Base-by-base conservation (phyloP, 2,329 filamentous ascomycete genomes). In the Lachnellula hyalina region DNA sequence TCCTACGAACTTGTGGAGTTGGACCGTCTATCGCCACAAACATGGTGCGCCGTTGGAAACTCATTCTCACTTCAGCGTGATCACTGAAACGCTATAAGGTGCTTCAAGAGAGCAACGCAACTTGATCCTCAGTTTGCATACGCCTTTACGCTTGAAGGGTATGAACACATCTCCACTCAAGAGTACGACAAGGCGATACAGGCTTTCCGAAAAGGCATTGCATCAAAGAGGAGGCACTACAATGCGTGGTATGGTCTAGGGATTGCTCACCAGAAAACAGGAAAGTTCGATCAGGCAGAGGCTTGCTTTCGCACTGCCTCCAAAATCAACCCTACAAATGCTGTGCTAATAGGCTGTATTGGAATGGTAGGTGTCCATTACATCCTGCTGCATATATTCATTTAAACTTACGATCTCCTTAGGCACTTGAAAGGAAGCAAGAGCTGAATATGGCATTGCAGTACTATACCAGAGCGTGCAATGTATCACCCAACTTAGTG, bases 241-340 rank as follows among this genome's bases (percentile, higher is more conserved):
- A 50, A 50, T 41, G 34, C 47, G 5, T 50, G 47, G 47, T 50
- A 50, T 25, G 47, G 47, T 7, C 47, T 50, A 28, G 47, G 47
- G 35, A 40, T 40, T 35, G 47, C 32, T 25, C 35, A 40, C 35
- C 35, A 21, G 19, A 50, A 41, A 9, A 35, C 42, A n/a, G 47
- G 47, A 50, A 50, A 41, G 17, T 50, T 40, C 15, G 47, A 40
- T n/a, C 17, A 25, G 19, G 47, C 47, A 40, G 47, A 50, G 35
- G 32, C 2, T 2, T 50, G 42, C 42, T 50, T 50, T 28, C 34
- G 47, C 5, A 50, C 17, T 40, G 47, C 47, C 9, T 40, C 35
- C 3, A 50, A 17, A 41, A 50, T 50, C 19, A 50, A 50, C 25
- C 47, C 47, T 14, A 21, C 8, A 25, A 40, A 41, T 41, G 34